A percentile compares a stretch with the other conserved stretches of the same genome.
phyloP scores from a whole-genome alignment of 371 early-diverging fungal genomes.

The Zancudomyces culisetae region DNA sequence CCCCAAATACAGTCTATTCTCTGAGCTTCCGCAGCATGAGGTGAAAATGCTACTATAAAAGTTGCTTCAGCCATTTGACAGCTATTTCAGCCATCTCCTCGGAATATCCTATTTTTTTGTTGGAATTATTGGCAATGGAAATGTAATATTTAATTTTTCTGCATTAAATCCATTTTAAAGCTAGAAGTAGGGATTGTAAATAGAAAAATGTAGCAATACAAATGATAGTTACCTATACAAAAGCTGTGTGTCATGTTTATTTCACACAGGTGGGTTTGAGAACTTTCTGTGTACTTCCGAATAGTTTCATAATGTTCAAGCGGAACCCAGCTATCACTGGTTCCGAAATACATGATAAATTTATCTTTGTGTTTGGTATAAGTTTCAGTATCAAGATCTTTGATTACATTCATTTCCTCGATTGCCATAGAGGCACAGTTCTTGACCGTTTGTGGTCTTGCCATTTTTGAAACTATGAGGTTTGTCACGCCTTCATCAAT shows the following conservation, averaged over 20 bases:
- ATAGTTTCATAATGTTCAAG: conserved; percentile 45
- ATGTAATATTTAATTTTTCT: too few relatives aligned
- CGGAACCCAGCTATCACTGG: conserved; percentile 60
- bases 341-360: conserved; percentile 62
- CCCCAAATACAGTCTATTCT: conserved; percentile 11
- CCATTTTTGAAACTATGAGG: conserved; percentile 37
- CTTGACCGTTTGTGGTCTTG: conserved; percentile 33
- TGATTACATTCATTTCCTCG: conserved; percentile 52
- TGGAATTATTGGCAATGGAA: too few relatives aligned
- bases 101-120: conserved; percentile 1
- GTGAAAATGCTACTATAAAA: conserved; percentile 2
- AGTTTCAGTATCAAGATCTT: conserved; percentile 38
- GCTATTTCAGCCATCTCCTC: neutral
- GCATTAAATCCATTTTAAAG: neutral
- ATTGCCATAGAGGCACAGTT: conserved; percentile 48
- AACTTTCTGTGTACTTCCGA: conserved; percentile 35
- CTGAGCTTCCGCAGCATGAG: conserved; percentile 11
- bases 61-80: neutral
- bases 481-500: conserved; percentile 22
- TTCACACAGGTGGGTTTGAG: conserved; percentile 15
- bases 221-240: neutral
- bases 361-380: conserved; percentile 35
- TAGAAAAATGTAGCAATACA: too few relatives aligned
- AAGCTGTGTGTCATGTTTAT: conserved; percentile 3
- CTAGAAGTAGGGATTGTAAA: too few relatives aligned